Conservation (phyloP, 805 yeast species). For the Metschnikowia shivogae region DNA sequence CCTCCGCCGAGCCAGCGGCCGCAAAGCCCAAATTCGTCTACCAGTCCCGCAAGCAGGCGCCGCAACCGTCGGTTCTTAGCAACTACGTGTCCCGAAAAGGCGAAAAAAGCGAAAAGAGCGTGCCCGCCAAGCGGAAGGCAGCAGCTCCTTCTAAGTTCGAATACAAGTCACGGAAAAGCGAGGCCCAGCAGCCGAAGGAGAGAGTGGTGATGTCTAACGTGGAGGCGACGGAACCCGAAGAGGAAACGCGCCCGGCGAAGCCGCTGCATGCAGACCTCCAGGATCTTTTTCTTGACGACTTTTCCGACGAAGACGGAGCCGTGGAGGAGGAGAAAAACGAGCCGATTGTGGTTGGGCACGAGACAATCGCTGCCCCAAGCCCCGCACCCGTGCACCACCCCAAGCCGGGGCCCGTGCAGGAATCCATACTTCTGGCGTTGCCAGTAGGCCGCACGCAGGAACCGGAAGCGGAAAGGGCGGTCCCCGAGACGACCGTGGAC, state of each 20-base stretch:
- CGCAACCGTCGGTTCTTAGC: conserved; percentile 10
- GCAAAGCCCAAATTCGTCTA: conserved; percentile 11
- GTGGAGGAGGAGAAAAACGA: conserved; percentile 8
- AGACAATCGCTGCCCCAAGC: not conserved
- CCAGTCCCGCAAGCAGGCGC: conserved; percentile 15
- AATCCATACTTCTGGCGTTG: not conserved
- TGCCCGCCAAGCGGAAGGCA: not conserved
- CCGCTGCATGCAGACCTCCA: conserved; percentile 10
- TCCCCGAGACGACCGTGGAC: conserved; percentile 26
- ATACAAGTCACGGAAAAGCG: conserved; percentile 36
- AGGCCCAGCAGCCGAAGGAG: conserved; percentile 29
- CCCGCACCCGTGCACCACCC: not conserved
- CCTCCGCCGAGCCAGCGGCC: not conserved
- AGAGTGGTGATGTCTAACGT: conserved; percentile 33
- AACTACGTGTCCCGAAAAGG: conserved; percentile 15
- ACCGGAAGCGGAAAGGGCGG: not conserved
- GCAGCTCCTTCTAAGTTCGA: conserved; percentile 13
- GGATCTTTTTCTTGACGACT: conserved; percentile 16
- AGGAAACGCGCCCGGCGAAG: not conserved
- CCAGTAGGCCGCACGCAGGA: not conserved
- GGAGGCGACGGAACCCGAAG: conserved; percentile 4
- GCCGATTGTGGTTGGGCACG: conserved; percentile 12
- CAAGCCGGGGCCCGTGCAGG: not conserved
- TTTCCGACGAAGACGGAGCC: conserved; percentile 14
- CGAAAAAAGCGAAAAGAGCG: conserved; percentile 3